Evolutionary conservation across 768 basidiomycete species (phyloP).

Genomic region (Coprinopsis strossmayeri): DNA sequence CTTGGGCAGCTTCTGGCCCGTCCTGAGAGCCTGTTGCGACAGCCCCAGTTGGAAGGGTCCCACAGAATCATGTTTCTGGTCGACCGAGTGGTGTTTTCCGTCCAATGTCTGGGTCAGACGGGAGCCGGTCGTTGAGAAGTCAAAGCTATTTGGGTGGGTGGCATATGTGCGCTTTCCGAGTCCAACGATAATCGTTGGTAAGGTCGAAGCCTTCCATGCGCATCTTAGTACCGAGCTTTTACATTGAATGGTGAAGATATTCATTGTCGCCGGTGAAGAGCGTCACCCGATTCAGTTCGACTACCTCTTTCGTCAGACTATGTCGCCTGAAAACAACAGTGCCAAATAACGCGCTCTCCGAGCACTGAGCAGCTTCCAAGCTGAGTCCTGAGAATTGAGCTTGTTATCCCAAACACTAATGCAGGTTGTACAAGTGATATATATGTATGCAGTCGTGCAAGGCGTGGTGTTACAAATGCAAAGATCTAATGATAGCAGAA

Average conservation of each 20-base stretch:
- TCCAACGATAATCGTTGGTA: not conserved
- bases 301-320: not conserved
- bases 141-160: constrained; percentile 36
- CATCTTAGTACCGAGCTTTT: constrained; percentile 3
- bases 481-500: not conserved
- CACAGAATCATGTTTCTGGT: constrained; percentile 49
- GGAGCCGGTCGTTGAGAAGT: constrained; percentile 34
- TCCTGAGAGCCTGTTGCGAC: constrained; percentile 45
- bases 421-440: too few relatives aligned
- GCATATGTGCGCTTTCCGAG: constrained; percentile 31
- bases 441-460: too few relatives aligned
- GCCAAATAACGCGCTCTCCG: constrained; percentile 18
- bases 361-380: not conserved
- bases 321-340: constrained; percentile 11
- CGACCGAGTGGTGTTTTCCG: constrained; percentile 37
- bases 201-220: constrained; percentile 1
- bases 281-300: not conserved
- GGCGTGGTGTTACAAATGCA: constrained; percentile 1
- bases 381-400: not conserved
- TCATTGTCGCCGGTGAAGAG: constrained; percentile 3
- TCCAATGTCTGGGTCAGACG: constrained; percentile 61
- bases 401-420: too few relatives aligned
- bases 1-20: constrained; percentile 53
- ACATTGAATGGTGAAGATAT: constrained; percentile 7
- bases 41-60: constrained; percentile 78